A percentile compares a stretch with the other conserved stretches of the same genome.
These are phyloP conservation scores for Lasiodiplodia citricola DNA, from an alignment of 2,329 filamentous ascomycete species.

Conservation along the genomic window DNA sequence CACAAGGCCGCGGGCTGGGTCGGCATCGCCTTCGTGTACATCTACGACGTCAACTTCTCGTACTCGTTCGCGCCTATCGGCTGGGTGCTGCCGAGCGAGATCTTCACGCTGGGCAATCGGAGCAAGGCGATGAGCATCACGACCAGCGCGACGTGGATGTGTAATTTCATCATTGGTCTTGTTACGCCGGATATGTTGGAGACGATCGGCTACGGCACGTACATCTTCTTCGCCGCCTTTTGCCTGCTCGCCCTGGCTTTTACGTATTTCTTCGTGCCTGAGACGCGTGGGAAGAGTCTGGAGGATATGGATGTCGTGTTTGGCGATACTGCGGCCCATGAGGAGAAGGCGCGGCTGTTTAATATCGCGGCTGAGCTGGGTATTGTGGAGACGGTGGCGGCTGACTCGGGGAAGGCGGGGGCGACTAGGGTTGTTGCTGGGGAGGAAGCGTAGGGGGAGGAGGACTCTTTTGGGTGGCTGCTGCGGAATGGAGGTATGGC, in stretches of 20 bases:
- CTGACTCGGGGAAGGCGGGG: too few relatives aligned
- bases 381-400: background rate
- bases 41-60: conserved; percentile 59
- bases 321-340: background rate
- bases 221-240: conserved; percentile 45
- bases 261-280: conserved; percentile 38
- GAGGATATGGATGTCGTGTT: conserved; percentile 41
- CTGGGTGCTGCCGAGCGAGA: conserved; percentile 60
- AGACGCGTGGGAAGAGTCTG: conserved; percentile 39
- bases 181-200: conserved; percentile 68
- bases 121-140: conserved; percentile 57
- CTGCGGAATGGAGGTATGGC: too few relatives aligned
- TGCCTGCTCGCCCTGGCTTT: conserved; percentile 35
- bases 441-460: too few relatives aligned
- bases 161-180: conserved; percentile 68
- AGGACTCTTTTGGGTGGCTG: too few relatives aligned
- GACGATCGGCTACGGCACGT: conserved; percentile 55
- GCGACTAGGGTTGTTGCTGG: too few relatives aligned
- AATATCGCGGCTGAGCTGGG: conserved; percentile 34
- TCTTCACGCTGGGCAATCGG: conserved; percentile 53
- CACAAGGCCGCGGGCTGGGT: conserved; percentile 60
- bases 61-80: conserved; percentile 77
- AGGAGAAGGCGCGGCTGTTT: conserved; percentile 22
- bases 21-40: conserved; percentile 39
- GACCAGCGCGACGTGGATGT: conserved; percentile 62